Percentiles rank a stretch among this genome's conserved stretches.
phyloP scores from a whole-genome alignment of 148 eudicot genomes.

The Linanthus parryae region DNA sequence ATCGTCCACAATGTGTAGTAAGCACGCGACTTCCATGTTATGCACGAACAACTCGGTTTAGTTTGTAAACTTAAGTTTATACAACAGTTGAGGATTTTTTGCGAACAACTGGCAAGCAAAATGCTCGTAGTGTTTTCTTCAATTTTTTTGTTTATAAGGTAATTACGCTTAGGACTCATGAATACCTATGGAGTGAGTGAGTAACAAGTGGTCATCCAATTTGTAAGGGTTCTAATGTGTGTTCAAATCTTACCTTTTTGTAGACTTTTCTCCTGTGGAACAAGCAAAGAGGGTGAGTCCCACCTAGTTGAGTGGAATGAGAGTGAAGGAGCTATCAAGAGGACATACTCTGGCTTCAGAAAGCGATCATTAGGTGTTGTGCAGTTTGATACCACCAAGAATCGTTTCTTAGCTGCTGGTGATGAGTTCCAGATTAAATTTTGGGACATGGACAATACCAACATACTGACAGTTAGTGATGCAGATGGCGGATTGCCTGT shows the following conservation, averaged over 20 bases:
- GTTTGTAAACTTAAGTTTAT: too few species aligned
- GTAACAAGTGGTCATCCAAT: too few species aligned
- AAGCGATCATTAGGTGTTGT: conserved; percentile 63
- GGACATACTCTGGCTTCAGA: conserved; percentile 48
- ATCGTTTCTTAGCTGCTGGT: conserved; percentile 67
- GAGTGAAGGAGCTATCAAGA: conserved; percentile 58
- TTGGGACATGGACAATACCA: conserved; percentile 63
- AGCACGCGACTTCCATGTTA: too few species aligned
- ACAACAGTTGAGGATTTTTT: too few species aligned
- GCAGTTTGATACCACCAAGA: conserved; percentile 65
- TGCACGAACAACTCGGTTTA: too few species aligned
- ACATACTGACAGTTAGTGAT: conserved; percentile 39
- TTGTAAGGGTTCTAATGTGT: background rate
- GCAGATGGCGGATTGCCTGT: conserved; percentile 65
- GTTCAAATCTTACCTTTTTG: background rate
- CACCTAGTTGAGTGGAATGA: conserved; percentile 73
- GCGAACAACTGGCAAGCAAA: too few species aligned
- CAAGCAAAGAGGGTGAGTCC: conserved; percentile 67
- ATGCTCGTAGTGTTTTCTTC: too few species aligned
- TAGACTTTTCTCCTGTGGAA: conserved; percentile 71
- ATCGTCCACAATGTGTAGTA: too few species aligned
- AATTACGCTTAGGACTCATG: too few species aligned
- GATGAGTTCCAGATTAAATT: conserved; percentile 67
- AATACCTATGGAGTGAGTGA: too few species aligned
- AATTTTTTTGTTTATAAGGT: too few species aligned